These are phyloP conservation scores for Linum lewisii DNA, from an alignment of 345 rosid species.

Conservation along the genomic window DNA sequence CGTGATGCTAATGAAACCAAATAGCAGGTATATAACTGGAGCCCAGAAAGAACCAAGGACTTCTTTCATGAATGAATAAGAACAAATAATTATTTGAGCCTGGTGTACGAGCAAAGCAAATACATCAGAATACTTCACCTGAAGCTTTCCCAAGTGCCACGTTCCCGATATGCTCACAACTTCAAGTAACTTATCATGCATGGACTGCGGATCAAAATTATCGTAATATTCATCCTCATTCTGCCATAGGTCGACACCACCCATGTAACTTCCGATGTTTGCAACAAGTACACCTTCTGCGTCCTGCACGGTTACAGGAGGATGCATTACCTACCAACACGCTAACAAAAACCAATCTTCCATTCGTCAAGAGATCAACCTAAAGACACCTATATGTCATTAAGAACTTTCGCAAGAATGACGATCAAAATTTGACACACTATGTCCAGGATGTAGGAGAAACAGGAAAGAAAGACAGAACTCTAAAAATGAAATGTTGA, in stretches of 20 bases:
- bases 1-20: too few species aligned
- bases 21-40: too few species aligned
- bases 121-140: constrained; percentile 31
- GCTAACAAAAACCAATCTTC: background rate
- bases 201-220: constrained; percentile 73
- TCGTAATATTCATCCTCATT: constrained; percentile 75
- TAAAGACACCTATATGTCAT: background rate
- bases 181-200: constrained; percentile 81
- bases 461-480: background rate
- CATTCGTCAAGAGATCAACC: background rate
- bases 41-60: too few species aligned
- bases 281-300: constrained; percentile 87
- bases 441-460: background rate
- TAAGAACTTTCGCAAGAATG: background rate
- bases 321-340: constrained; percentile 8
- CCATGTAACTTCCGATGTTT: constrained; percentile 95
- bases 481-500: background rate
- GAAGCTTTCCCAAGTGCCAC: constrained; percentile 93
- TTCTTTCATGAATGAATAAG: too few species aligned
- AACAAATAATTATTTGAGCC: too few species aligned
- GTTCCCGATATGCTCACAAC: constrained; percentile 88
- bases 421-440: background rate
- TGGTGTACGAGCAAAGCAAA: too few species aligned
- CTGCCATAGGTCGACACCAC: constrained; percentile 95
- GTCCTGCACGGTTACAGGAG: constrained; percentile 40